Evolutionary conservation across 108 stramenopile genomes (phyloP).

Genomic region (Craspedostauros australis): DNA sequence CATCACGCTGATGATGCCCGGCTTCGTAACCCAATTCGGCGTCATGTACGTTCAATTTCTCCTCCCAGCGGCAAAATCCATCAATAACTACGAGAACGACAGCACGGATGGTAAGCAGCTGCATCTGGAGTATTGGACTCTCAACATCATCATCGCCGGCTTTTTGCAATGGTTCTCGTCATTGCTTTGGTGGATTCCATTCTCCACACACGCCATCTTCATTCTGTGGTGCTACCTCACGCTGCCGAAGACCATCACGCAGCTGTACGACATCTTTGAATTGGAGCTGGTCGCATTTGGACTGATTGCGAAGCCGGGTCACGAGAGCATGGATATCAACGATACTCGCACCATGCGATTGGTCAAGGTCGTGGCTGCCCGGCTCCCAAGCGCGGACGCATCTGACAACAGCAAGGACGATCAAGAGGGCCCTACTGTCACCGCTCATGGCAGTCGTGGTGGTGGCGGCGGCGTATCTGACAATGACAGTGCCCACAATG

Average conservation of each 20-base stretch:
- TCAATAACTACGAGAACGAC: slow-evolving; percentile 10
- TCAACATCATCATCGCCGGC: slow-evolving; percentile 40
- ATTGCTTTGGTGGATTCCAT: slow-evolving; percentile 71
- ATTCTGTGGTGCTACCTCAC: slow-evolving; percentile 58
- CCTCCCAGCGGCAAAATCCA: slow-evolving; percentile 55
- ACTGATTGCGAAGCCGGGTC: too few species aligned
- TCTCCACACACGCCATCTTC: slow-evolving; percentile 64
- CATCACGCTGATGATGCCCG: slow-evolving; percentile 71
- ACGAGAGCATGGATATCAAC: too few species aligned
- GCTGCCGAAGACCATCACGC: slow-evolving; percentile 36
- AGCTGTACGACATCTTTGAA: slow-evolving; percentile 43
- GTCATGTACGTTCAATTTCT: slow-evolving; percentile 68
- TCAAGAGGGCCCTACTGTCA: too few species aligned
- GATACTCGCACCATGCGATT: too few species aligned
- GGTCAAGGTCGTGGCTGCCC: too few species aligned
- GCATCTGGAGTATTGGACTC: slow-evolving; percentile 73
- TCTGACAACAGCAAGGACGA: too few species aligned
- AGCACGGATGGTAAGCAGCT: slow-evolving; percentile 25
- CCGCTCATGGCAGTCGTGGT: too few species aligned
- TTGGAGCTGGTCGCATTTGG: slow-evolving; percentile 57
- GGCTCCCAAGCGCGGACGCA: too few species aligned
- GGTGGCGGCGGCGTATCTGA: too few species aligned
- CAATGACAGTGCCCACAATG: too few species aligned
- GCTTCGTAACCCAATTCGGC: slow-evolving; percentile 66
- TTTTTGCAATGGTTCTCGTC: slow-evolving; percentile 38